Conservation (phyloP, 1,284 basidiomycete species). For the Cryptococcus maquisensis region DNA sequence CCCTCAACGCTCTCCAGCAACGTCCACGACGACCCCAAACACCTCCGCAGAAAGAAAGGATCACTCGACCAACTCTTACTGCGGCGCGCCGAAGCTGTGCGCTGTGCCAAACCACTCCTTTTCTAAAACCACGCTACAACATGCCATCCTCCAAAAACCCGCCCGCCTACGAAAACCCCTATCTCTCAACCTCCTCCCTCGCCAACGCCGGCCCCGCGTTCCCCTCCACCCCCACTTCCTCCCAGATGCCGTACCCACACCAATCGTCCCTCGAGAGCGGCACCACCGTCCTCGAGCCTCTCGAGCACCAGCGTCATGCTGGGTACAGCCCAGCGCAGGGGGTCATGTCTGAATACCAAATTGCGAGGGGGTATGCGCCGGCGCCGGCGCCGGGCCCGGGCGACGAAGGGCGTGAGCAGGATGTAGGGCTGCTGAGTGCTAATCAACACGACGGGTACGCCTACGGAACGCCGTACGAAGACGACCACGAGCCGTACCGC, state of each 20-base stretch:
- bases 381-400: too few relatives aligned
- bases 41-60: too few relatives aligned
- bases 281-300: constrained; percentile 5
- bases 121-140: too few relatives aligned
- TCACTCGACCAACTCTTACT: too few relatives aligned
- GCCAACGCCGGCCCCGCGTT: background rate
- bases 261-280: constrained; percentile 15
- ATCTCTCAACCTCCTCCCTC: background rate
- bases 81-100: too few relatives aligned
- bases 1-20: too few relatives aligned
- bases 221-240: constrained; percentile 5
- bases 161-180: background rate
- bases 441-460: constrained; percentile 1
- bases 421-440: constrained; percentile 12
- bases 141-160: background rate
- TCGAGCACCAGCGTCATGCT: background rate
- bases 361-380: background rate
- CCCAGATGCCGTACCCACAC: constrained; percentile 15
- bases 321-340: constrained; percentile 5
- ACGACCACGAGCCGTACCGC: background rate
- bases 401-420: constrained; percentile 3
- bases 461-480: constrained; percentile 18
- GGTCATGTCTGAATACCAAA: constrained; percentile 4
- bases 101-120: too few relatives aligned
- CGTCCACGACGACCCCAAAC: too few relatives aligned